Base-by-base conservation (phyloP, 176 grass and related monocot genomes). In the Carex myosuroides region DNA sequence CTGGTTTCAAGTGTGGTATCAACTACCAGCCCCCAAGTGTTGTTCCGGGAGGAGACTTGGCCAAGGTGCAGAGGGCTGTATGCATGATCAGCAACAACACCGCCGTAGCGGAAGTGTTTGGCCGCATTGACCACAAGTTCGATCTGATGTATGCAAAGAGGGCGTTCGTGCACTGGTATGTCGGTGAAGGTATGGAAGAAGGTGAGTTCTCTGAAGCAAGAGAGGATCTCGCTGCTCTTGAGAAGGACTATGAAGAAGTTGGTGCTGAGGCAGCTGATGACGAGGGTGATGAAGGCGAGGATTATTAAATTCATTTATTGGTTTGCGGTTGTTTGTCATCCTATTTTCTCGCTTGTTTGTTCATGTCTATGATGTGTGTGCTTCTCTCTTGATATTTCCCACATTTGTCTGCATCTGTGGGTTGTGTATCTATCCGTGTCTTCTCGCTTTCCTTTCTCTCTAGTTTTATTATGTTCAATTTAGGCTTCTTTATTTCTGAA, bases 41-140 rank as follows among this genome's bases (percentile, higher is more conserved):
- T 48, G 81, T 83, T 48, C 81, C 81, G 3, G 81, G 81, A 2
- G 81, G 81, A 32, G 81, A 83, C 61, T 66, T 83, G 81, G 81
- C 81, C 61, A 83, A 83, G 81, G 81, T 83, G 62, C 81, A 83
- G 81, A 64, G 81, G 8, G 81, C 81, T 63, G 81, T 83, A 29
- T 83, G 81, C 81, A 83, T 83, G 81, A 83, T 83, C 42, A 83
- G 81, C 81, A 83, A 83, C 81, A 83, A 83, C 81, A 83, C 81
- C 1, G 81, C 81, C 0, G 81, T 83, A 14, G 81, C 81, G 2
- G 81, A 83, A 63, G 81, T 83, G 21, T 83, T 83, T 44, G 2
- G 60, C 81, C 81, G 81, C 21, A 83, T 83, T 1, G 81, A 83
- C 41, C 81, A 83, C 61, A 83, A 83, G 81, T 83, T 83, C 0